Evolutionary conservation across 768 basidiomycete species (phyloP), one percentile per base, ranked within the genome.

Genomic region (Suillus lakei): DNA sequence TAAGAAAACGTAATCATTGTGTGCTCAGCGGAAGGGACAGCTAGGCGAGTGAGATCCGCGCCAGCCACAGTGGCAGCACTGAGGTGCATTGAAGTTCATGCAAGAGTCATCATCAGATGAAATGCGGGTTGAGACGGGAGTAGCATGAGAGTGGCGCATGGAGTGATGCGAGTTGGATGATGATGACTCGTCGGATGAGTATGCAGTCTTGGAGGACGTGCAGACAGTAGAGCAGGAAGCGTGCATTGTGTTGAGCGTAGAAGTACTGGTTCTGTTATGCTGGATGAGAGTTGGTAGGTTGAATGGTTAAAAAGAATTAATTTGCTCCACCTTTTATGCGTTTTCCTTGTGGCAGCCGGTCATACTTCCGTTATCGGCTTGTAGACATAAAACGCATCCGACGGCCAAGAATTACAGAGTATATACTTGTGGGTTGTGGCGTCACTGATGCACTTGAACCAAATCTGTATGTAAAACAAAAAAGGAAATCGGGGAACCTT

Each of bases 21-120:
- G 63, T 73, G 73, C 67, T 81, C 76, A 86, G 73, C 81, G 85
- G 87, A 90, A 89, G 50, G 88, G 88, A 81, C 90, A 91, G 72
- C 79, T 82, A 41, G 87, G 84, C 32, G 86, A 74, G 68, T 85
- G 83, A 18, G 80, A 73, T 44, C 89, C 89, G 70, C 90, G 87
- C 82, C 82, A 89, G 69, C 89, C 89, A 68, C 91, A 92, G 74
- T 91, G 89, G 82, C 89, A 91, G 79, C 91, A 92, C 75, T 91
- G 89, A 66, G 91, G 89, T n/a, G 86, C 81, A 80, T 84, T 86
- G 70, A 82, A 80, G 79, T 86, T 79, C 61, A 81, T 74, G 41
- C 78, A 73, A 58, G 77, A 67, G 66, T 68, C 62, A 66, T 74
- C 75, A 44, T 72, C 70, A 60, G 66, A 65, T 15, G 71, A 67